Evolutionary conservation across 2,329 filamentous ascomycete genomes (phyloP), one percentile per base, ranked within the genome.

Genomic region (Arthroderma sp.): DNA sequence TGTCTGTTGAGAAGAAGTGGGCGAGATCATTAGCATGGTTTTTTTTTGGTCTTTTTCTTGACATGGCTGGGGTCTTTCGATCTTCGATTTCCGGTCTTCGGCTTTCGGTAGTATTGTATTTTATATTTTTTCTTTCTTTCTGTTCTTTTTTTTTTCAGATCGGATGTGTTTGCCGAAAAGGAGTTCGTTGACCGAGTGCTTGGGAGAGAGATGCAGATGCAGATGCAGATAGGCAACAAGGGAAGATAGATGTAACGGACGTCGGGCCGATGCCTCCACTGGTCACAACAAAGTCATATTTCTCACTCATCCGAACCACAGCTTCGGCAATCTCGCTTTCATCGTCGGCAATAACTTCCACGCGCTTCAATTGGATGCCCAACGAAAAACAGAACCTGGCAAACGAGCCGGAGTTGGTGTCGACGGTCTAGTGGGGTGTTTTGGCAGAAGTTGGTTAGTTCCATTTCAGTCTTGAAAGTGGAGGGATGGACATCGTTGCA

Each of bases 231-330:
- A 8, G 15, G 15, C 37, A 8, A 22, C 29, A 30, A 41, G 39
- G 29, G 11, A 32, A 47, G 40, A 31, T 44, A 22, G 28, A 32
- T 6, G 15, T 36, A 10, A 7, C 8, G 69, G 68, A 89, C 83
- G 89, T 96, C 52, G 91, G 91, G 7, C 89, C 89, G 58, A 98
- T 96, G 29, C 91, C 89, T 53, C 91, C 89, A 55, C 84, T 91
- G 5, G 91, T 96, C 4, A 96, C 86, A 38, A 98, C 85, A 61
- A 96, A 86, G 65, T 96, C 91, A 60, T 95, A 96, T 51, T 77
- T 80, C 43, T 75, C 73, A 58, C 85, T 93, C 87, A 98, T 94
- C 50, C 88, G 79, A 43, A 74, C 74, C 4, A 86, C 82, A 1
- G 87, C 86, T 62, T 96, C 88, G 42, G 89, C 71, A 58, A 98